phyloP scores from a whole-genome alignment of 768 basidiomycete species.

The Tricholoma flavovirens region DNA sequence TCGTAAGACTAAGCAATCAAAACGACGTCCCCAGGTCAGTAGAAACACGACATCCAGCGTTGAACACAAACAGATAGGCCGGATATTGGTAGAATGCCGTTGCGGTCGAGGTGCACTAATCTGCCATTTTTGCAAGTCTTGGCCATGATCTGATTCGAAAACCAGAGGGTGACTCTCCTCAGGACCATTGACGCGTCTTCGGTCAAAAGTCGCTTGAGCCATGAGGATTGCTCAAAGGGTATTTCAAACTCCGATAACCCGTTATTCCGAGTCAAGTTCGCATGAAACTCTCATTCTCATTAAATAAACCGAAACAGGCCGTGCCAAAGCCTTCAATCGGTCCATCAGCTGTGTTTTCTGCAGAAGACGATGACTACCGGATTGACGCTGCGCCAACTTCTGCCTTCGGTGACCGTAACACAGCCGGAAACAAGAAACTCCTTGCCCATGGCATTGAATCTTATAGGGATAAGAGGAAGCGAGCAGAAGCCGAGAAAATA shows the following conservation, averaged over 20 bases:
- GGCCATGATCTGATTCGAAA: constrained; percentile 39
- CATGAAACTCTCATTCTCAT: constrained; percentile 93
- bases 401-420: constrained; percentile 28
- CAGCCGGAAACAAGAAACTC: constrained; percentile 47
- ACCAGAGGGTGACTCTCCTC: constrained; percentile 71
- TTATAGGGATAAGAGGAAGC: constrained; percentile 62
- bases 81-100: constrained; percentile 57
- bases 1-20: constrained; percentile 60
- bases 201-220: constrained; percentile 64
- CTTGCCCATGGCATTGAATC: constrained; percentile 53
- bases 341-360: constrained; percentile 57
- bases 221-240: constrained; percentile 19
- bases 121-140: constrained; percentile 21
- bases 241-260: constrained; percentile 36
- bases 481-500: constrained; percentile 72
- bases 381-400: constrained; percentile 44
- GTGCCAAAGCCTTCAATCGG: constrained; percentile 42
- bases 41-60: not conserved
- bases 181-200: constrained; percentile 87
- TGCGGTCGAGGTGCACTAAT: constrained; percentile 38
- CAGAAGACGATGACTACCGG: constrained; percentile 58
- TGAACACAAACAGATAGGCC: constrained; percentile 72
- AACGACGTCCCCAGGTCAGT: not conserved
- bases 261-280: too few relatives aligned
- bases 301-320: constrained; percentile 55